These are phyloP conservation scores for Candida palmyrensis DNA, from an alignment of 805 yeast genomes.

Conservation along the genomic window DNA sequence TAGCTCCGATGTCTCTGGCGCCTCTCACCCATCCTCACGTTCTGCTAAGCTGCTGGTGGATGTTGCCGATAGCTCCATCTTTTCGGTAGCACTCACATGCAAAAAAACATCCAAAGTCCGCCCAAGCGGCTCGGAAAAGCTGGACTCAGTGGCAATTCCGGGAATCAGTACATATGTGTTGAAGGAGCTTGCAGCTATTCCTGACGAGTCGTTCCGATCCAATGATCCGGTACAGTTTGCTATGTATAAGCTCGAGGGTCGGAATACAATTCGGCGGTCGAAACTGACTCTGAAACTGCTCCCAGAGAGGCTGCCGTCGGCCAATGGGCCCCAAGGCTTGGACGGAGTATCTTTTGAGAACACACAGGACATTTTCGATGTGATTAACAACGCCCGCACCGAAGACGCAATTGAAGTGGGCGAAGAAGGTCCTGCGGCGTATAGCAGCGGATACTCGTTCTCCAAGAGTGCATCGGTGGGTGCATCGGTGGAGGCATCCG, in stretches of 20 bases:
- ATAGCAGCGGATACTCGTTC: neutral
- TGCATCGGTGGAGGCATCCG: too few species aligned
- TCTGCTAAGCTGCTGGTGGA: slow-evolving; percentile 24
- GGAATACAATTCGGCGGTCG: slow-evolving; percentile 7
- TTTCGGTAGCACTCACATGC: slow-evolving; percentile 24
- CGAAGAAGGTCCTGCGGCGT: slow-evolving; percentile 17
- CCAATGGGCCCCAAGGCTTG: neutral
- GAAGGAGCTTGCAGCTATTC: slow-evolving; percentile 71
- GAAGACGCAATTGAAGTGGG: slow-evolving; percentile 26
- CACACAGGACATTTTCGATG: slow-evolving; percentile 33
- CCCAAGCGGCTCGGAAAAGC: slow-evolving; percentile 11
- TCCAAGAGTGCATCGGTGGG: slow-evolving; percentile 10
- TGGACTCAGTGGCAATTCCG: slow-evolving; percentile 49
- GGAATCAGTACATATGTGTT: slow-evolving; percentile 38
- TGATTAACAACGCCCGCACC: slow-evolving; percentile 36
- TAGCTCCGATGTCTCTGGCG: slow-evolving; percentile 8
- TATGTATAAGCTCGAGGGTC: slow-evolving; percentile 74
- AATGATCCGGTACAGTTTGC: slow-evolving; percentile 75
- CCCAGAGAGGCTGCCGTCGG: slow-evolving; percentile 10
- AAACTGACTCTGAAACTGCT: slow-evolving; percentile 13
- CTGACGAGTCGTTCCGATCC: slow-evolving; percentile 64
- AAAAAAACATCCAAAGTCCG: slow-evolving; percentile 10
- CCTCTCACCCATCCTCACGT: neutral
- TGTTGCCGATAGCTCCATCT: slow-evolving; percentile 27
- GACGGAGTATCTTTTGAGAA: slow-evolving; percentile 11